These are phyloP conservation scores for Dictyophora rubrovolvata DNA, from an alignment of 768 basidiomycete genomes.

Conservation along the genomic window DNA sequence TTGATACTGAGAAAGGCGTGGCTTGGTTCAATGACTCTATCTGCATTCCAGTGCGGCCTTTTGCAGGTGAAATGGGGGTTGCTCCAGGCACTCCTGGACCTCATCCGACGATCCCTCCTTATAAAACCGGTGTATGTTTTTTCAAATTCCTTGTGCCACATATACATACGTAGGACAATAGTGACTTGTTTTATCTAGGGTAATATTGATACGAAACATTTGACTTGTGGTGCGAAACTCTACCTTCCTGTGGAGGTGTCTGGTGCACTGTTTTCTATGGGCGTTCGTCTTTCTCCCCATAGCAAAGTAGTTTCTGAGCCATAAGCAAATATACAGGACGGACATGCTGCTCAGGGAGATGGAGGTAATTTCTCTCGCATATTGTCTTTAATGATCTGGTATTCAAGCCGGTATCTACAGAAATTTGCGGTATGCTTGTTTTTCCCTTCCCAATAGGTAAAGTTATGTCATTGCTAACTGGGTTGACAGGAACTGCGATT, in stretches of 20 bases:
- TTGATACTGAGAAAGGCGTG: slow-evolving; percentile 30
- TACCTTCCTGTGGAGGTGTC: slow-evolving; percentile 50
- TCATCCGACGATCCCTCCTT: slow-evolving; percentile 55
- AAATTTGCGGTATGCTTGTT: slow-evolving; percentile 43
- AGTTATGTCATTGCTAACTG: neutral
- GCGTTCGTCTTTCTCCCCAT: slow-evolving; percentile 26
- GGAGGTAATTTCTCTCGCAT: slow-evolving; percentile 36
- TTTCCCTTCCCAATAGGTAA: neutral
- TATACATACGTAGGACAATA: too few species aligned
- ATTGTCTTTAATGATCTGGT: neutral
- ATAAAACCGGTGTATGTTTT: slow-evolving; percentile 33
- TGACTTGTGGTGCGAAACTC: slow-evolving; percentile 44
- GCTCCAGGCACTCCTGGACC: slow-evolving; percentile 39
- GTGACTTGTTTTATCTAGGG: slow-evolving; percentile 20
- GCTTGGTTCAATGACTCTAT: slow-evolving; percentile 46
- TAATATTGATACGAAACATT: slow-evolving; percentile 50
- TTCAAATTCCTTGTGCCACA: neutral
- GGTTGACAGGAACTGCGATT: slow-evolving; percentile 40
- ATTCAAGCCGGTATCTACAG: slow-evolving; percentile 20
- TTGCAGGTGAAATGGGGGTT: slow-evolving; percentile 58
- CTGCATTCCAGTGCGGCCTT: slow-evolving; percentile 42
- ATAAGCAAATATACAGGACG: slow-evolving; percentile 31
- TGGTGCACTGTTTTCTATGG: slow-evolving; percentile 51
- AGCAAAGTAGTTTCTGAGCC: neutral
- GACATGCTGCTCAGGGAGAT: slow-evolving; percentile 58